Evolutionary conservation across 179 eudicot species (phyloP), one percentile per base, ranked within the genome.

Genomic region (Heliamphora pulchella): DNA sequence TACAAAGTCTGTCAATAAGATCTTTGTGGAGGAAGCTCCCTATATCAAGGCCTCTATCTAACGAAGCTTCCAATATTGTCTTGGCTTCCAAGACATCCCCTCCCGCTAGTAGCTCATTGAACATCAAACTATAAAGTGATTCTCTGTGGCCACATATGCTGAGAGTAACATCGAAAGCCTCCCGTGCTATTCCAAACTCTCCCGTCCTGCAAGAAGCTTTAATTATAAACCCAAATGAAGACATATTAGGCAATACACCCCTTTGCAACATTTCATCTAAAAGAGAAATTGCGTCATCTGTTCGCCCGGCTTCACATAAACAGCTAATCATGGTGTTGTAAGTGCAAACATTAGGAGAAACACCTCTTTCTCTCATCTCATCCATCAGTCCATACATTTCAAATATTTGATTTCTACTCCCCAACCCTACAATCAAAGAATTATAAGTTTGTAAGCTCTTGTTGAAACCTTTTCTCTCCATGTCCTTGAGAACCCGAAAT

Each of bases 401-500:
- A 84, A 91, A 95, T 79, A 91, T 86, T 87, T 95, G 96, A 74
- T 87, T 86, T 81, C 88, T 91, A 43, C 71, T 85, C 6, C 89
- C 91, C 76, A 93, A 86, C 43, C 95, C 98, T 87, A 81, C 79
- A 78, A 95, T 91, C 79, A 93, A 80, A 75, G 90, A 91, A 75
- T 93, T 95, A 81, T 93, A 95, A 50, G 97, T 95, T 82, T 86
- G 90, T 80, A 95, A 82, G 83, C 81, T 93, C 90, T 87, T 95
- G 71, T 80, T 86, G 82, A 89, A 86, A 53, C 95, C 95, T 81
- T 83, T 91, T 84, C 84, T 93, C 89, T 95, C 98, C 98, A 95
- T 95, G 85, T 95, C 98, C 83, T 91, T 93, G n/a, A 95, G 93
- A 88, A 92, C 98, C 69, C 91, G 93, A 80, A 95, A 93, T 74